Base-by-base conservation (phyloP, 73 alveolate species). In the Paramecium octaurelia region DNA sequence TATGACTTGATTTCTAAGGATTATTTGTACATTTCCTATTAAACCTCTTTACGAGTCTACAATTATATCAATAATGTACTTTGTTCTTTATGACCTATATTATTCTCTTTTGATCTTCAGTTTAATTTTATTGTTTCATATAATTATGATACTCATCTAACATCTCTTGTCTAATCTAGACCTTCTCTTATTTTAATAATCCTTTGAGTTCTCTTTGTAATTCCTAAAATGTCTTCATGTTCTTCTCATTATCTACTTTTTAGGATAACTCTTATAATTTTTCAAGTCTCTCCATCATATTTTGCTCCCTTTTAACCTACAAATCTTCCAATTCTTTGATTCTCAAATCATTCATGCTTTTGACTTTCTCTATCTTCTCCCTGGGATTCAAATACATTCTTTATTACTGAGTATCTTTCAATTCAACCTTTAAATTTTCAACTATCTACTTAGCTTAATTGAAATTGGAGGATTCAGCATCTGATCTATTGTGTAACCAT, bases 291-390 rank as follows among this genome's bases (percentile, higher is more conserved):
- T 46, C 50, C 57, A 31, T 20, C 76, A 80, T 80, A 24, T 80
- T 80, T 6, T 6, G 12, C 14, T 43, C 57, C 18, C 91, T 80
- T n/a, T 23, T 80, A 8, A 11, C 46, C 23, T 80, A 42, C 46
- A 80, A 80, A 44, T 42, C 70, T 80, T 80, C 46, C 21, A 46
- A 27, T 80, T 80, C 91, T 46, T 80, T 80, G 14, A 44, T 38
- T 48, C 91, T 80, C 6, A 80, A 35, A 80, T 80, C 91, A 80
- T 42, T 44, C 75, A 44, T 44, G 18, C 76, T 80, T 21, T 40
- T 46, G 1, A 80, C 75, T 44, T 80, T 48, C n/a, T 80, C 91
- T 12, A 80, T 48, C 31, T 73, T 73, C 21, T 73, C 87, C n/a
- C 59, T 36, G 3, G 57, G 59, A 73, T 40, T 73, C 8, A 73